These are phyloP conservation scores for Aspergillus carbonarius DNA, from an alignment of 2,329 filamentous ascomycete species.

Conservation along the genomic window DNA sequence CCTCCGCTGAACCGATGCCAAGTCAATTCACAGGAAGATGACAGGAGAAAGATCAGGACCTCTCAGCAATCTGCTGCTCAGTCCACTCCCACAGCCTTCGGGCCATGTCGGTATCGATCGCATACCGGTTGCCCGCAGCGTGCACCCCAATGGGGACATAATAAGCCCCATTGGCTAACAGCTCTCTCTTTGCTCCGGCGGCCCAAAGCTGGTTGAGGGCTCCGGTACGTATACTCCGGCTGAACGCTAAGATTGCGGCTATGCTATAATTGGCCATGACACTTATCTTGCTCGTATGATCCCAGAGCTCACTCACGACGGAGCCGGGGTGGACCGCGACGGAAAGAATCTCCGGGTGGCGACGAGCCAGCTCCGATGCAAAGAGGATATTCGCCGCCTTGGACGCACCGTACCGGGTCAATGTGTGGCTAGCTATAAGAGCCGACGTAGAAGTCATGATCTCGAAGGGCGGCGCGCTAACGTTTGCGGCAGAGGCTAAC, in stretches of 20 bases:
- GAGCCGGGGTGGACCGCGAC: constrained; percentile 54
- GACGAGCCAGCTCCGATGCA: constrained; percentile 47
- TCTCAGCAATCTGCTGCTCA: constrained; percentile 34
- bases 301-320: constrained; percentile 43
- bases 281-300: constrained; percentile 28
- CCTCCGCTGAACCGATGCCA: too few relatives aligned
- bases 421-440: constrained; percentile 38
- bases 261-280: constrained; percentile 24
- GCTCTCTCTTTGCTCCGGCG: constrained; percentile 32
- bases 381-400: constrained; percentile 54
- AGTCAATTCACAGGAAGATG: neutral
- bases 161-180: constrained; percentile 41
- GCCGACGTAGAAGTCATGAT: constrained; percentile 38
- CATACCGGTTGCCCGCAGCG: constrained; percentile 26
- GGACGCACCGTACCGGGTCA: constrained; percentile 51
- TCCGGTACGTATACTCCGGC: constrained; percentile 35
- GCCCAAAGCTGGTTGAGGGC: constrained; percentile 46
- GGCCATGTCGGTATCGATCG: constrained; percentile 33
- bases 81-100: constrained; percentile 47
- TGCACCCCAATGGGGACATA: constrained; percentile 42
- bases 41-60: neutral
- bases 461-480: constrained; percentile 35
- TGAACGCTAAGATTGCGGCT: constrained; percentile 24
- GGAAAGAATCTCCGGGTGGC: constrained; percentile 44
- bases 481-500: constrained; percentile 38